phyloP scores from a whole-genome alignment of 805 yeast species.

The Candida pini region DNA sequence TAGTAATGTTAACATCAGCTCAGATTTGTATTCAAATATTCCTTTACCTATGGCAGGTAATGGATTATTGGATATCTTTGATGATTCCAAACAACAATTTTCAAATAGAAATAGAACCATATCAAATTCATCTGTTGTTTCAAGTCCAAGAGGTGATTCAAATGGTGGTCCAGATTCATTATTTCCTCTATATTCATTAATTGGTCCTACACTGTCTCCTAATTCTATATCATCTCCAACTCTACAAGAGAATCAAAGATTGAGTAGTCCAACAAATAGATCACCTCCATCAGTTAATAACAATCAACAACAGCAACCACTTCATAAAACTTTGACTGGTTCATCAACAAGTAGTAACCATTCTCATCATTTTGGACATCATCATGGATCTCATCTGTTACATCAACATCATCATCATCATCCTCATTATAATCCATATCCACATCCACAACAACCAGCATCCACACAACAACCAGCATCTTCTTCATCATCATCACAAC shows the following conservation, averaged over 20 bases:
- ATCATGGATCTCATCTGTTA: constrained; percentile 18
- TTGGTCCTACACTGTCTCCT: constrained; percentile 25
- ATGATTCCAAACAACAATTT: constrained; percentile 10
- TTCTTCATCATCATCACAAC: constrained; percentile 3
- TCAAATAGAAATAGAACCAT: constrained; percentile 9
- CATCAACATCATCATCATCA: constrained; percentile 19
- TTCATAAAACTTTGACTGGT: constrained; percentile 21
- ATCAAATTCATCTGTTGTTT: constrained; percentile 11
- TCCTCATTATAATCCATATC: constrained; percentile 23
- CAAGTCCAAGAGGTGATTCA: constrained; percentile 14
- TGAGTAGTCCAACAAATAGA: constrained; percentile 16
- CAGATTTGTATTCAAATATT: constrained; percentile 14
- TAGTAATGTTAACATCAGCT: neutral
- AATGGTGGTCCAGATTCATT: constrained; percentile 23
- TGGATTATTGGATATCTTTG: constrained; percentile 28
- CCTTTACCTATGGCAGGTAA: constrained; percentile 23
- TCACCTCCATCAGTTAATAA: constrained; percentile 1
- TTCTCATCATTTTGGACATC: constrained; percentile 15
- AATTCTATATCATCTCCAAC: constrained; percentile 14
- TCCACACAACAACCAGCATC: neutral
- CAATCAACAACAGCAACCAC: constrained; percentile 3
- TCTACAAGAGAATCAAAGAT: constrained; percentile 12
- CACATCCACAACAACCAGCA: constrained; percentile 12
- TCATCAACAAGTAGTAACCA: constrained; percentile 18
- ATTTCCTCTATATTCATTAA: constrained; percentile 29